These are phyloP conservation scores for Mucor mucedo DNA, from an alignment of 371 early-diverging fungal genomes.

Conservation along the genomic window DNA sequence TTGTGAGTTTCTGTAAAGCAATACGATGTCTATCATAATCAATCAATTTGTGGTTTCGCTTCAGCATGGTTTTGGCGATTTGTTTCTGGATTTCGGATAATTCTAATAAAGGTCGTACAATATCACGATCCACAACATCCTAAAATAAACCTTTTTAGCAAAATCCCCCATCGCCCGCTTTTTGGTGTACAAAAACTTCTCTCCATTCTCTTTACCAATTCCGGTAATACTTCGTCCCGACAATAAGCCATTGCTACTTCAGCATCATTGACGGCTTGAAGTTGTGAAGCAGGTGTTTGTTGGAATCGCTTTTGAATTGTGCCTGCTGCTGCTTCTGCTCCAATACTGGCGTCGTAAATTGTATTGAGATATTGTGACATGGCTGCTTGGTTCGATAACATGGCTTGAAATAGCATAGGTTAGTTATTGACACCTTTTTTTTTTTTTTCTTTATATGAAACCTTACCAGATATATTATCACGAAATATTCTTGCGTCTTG, in stretches of 20 bases:
- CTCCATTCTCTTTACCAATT: slow-evolving; percentile 51
- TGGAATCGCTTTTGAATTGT: slow-evolving; percentile 39
- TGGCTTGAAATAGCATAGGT: slow-evolving; percentile 28
- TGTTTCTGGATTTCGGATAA: slow-evolving; percentile 66
- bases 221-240: slow-evolving; percentile 63
- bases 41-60: slow-evolving; percentile 81
- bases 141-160: slow-evolving; percentile 17
- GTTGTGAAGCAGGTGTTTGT: slow-evolving; percentile 51
- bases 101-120: slow-evolving; percentile 74
- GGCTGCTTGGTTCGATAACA: slow-evolving; percentile 67
- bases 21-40: slow-evolving; percentile 84
- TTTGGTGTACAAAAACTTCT: not conserved
- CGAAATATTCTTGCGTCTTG: slow-evolving; percentile 77
- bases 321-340: slow-evolving; percentile 40
- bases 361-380: slow-evolving; percentile 65
- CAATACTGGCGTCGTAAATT: slow-evolving; percentile 49
- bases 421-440: not conserved
- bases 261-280: slow-evolving; percentile 66
- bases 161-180: no score
- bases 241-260: slow-evolving; percentile 57
- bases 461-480: slow-evolving; percentile 69
- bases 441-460: not conserved
- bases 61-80: slow-evolving; percentile 76
- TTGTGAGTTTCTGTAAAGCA: slow-evolving; percentile 68
- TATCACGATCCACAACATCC: slow-evolving; percentile 74